Base-by-base conservation (phyloP, 345 rosid species). In the Cardamine chenopodiifolia region DNA sequence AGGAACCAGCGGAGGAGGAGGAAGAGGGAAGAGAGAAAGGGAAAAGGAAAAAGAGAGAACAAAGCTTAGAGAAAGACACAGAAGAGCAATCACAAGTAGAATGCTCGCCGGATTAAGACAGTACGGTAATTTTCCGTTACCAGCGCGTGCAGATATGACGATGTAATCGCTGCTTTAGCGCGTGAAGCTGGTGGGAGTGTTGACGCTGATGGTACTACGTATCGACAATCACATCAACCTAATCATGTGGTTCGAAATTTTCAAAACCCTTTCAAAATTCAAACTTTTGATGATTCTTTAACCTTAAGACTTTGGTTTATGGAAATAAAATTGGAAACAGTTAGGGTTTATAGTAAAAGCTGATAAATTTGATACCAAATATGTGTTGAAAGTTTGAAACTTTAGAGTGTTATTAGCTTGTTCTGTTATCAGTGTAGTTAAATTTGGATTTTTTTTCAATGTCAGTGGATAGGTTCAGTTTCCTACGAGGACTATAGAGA, bases 91-190 rank as follows among this genome's bases (percentile, higher is more conserved):
- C 81, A 94, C 98, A 6, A 91, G 98, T 82, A 84, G 97, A 59
- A 94, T 94, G 97, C 93, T 94, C 37, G 89, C 96, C 4, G 97
- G 98, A 4, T 83, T 94, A 37, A 86, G 98, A 77, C 98, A 91
- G 69, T 89, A 89, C 65, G 98, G 97, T 6, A 89, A 94, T 68
- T 94, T 94, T 66, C 96, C 96, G 6, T 93, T 94, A 12, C 98
- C 97, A 5, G 98, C 98, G 9, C 98, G 98, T 65, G 98, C 97
- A 7, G 98, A 94, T 84, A 94, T 91, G 98, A 94, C 82, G 98
- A 94, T 58, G 98, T 94, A n/a, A 86, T 94, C 25, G 96, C 98
- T 14, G 96, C 98, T 19, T 81, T 94, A 29, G 98, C 97, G 22
- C 98, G 98, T 31, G 96, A 94, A 80, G 96, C 97, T 66, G 97